phyloP scores from a whole-genome alignment of 352 stramenopile genomes.

The Phytopythium aichiense region DNA sequence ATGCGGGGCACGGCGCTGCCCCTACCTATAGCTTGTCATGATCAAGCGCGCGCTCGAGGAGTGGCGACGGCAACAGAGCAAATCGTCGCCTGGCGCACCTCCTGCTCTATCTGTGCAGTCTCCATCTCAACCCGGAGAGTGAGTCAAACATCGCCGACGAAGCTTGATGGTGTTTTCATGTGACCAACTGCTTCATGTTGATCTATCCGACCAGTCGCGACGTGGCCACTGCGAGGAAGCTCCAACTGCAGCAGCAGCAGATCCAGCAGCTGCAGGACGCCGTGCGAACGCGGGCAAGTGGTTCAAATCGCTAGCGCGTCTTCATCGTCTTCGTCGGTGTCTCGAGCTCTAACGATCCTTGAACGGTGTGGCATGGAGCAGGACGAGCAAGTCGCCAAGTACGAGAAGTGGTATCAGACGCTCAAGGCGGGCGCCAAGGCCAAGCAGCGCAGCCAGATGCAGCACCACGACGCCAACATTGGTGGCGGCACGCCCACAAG shows the following conservation, averaged over 20 bases:
- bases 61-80: conserved; percentile 66
- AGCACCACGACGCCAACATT: conserved; percentile 16
- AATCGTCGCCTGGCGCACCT: conserved; percentile 1
- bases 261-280: conserved; percentile 57
- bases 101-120: background rate
- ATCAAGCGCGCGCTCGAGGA: conserved; percentile 89
- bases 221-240: conserved; percentile 22
- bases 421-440: conserved; percentile 80
- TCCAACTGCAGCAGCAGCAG: conserved; percentile 50
- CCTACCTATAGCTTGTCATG: conserved; percentile 61
- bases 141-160: background rate
- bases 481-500: conserved; percentile 10
- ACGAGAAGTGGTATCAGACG: conserved; percentile 85
- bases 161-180: conserved; percentile 3
- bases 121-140: background rate
- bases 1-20: background rate
- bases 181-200: conserved; percentile 1
- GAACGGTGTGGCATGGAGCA: conserved; percentile 9
- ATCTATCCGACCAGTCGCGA: conserved; percentile 11
- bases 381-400: conserved; percentile 76
- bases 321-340: background rate
- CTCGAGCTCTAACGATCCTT: background rate
- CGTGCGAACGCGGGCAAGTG: conserved; percentile 30
- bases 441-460: conserved; percentile 69
- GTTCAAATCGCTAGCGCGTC: no score